These are phyloP conservation scores for Claviceps sp. DNA, from an alignment of 2,329 filamentous ascomycete genomes.

Conservation along the genomic window DNA sequence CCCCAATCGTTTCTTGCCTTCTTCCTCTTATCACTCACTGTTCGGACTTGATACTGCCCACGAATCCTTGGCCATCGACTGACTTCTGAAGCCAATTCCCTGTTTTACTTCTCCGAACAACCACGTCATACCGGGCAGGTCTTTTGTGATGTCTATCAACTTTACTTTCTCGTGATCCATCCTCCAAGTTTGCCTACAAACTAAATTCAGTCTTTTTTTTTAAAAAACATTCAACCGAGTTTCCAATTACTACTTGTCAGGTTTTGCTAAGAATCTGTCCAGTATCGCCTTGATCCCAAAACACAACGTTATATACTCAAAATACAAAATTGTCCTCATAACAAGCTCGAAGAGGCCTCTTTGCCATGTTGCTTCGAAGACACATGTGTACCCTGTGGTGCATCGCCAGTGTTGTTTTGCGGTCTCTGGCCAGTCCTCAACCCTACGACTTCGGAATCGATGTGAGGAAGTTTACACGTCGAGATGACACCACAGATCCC, in stretches of 20 bases:
- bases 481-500: slow-evolving; percentile 20
- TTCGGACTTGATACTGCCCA: not conserved
- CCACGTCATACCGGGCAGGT: not conserved
- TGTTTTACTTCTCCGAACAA: not conserved
- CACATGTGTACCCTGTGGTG: not conserved
- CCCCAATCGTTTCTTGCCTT: slow-evolving; percentile 1
- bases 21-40: not conserved
- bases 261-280: not conserved
- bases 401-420: slow-evolving; percentile 1
- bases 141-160: not conserved
- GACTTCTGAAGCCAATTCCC: not conserved
- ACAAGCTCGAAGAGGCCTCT: not conserved
- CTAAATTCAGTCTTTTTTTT: not conserved
- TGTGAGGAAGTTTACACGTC: slow-evolving; percentile 24
- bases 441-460: slow-evolving; percentile 40
- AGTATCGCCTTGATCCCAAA: not conserved
- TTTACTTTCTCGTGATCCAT: not conserved
- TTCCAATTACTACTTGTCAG: not conserved
- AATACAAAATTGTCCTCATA: too few species aligned
- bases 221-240: not conserved
- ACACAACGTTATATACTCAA: not conserved
- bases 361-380: slow-evolving; percentile 3
- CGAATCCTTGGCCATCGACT: not conserved
- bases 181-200: not conserved
- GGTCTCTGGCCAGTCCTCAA: slow-evolving; percentile 4